Base-by-base conservation (phyloP, 768 basidiomycete species). In the Leccinum longicurvipes region DNA sequence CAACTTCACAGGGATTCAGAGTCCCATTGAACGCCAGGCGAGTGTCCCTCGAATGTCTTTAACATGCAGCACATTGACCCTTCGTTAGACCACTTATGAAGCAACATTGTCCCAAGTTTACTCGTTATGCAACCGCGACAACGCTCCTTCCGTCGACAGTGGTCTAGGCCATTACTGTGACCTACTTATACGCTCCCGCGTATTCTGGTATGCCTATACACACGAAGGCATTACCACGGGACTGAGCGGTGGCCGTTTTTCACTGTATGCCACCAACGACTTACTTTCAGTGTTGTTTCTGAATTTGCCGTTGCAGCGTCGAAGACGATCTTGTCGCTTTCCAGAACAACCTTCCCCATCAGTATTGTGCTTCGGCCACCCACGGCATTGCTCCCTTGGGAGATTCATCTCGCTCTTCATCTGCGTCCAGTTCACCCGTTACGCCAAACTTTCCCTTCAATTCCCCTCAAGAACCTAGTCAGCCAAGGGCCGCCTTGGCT, bases 201-300 rank as follows among this genome's bases (percentile, higher is more conserved):
- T 95, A 29, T 95, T 92, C 68, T 96, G 92, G 90, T 96, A 93
- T 63, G 84, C 89, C 7, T 83, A 93, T 59, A 82, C 88, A 24
- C 86, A 91, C 56, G 94, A 96, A 72, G 90, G 91, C 27, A 80
- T 94, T 21, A 83, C 84, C 2, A 89, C 83, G 9, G 94, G 87
- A 21, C 78, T 95, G 55, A 80, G 85, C 49, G 94, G 94, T n/a
- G 87, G 91, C 3, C 86, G 91, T 36, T 78, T 96, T 47, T 76
- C 87, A 46, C 72, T 96, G 91, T 92, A 74, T 63, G 90, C 60
- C 27, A 15, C 36, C 19, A 28, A 8, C 57, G 3, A n/a, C 41
- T 36, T 39, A 11, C 41, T 19, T 42, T 54, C 21, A 27, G 24
- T 32, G 17, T 10, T 45, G 8, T 36, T 17, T 47, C 51, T 62